Evolutionary conservation across 768 basidiomycete genomes (phyloP), one percentile per base, ranked within the genome.

Genomic region (Pisolithus orientalis): DNA sequence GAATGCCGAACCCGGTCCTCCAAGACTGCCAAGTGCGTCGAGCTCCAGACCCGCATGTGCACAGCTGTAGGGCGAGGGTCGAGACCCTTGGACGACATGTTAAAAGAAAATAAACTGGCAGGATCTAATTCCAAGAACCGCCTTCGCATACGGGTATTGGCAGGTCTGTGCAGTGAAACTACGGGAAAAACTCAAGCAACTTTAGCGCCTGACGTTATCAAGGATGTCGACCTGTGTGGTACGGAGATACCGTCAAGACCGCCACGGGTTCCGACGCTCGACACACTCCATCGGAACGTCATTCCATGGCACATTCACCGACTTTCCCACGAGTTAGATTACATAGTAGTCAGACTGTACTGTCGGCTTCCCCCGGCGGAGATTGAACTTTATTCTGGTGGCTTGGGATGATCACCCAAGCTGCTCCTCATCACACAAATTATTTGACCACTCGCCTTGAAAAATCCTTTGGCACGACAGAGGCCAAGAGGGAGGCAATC

Each of bases 401-500:
- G 70, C 69, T 69, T 43, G 56, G 51, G 28, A 25, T 17, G 17
- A 25, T 13, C 17, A 9, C 40, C 8, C 9, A 16, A 21, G 21
- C 39, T 6, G 8, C 16, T 10, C 8, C 6, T 7, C 17, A 42
- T n/a, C 14, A 9, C 39, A 24, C 39, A 40, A 17, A 43, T 59
- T 48, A 51, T 28, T 52, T 57, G 60, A 66, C 63, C 69, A 68
- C 70, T 68, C 75, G 87, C 88, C 90, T 92, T 92, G 84, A 92
- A 92, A 91, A 79, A 91, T 90, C 90, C 90, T 75, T 90, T 91
- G 89, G 76, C 87, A 89, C 88, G 1, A 31, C 39, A 87, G 88
- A 89, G 90, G 89, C 87, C 89, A 91, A 88, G 88, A 62, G 90
- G 90, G 90, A 92, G 90, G 90, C 87, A 78, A 75, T 82, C 47